Conservation (phyloP, 805 yeast genomes). For the Metschnikowia cerradonensis region DNA sequence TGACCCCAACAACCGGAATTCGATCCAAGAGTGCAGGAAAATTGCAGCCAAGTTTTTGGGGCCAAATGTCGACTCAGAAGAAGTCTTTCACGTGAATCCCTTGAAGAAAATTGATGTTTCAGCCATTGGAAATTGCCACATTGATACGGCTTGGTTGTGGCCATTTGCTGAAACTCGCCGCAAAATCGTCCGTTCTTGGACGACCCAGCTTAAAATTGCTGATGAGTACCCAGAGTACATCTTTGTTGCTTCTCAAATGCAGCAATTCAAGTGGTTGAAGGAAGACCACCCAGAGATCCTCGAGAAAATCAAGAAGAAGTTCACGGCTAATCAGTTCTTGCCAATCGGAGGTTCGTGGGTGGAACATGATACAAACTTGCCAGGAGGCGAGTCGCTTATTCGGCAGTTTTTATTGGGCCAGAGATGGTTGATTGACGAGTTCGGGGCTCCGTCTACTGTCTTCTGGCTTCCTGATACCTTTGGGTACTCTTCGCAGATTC, state of each 20-base stretch:
- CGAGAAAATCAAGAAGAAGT: constrained; percentile 58
- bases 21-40: constrained; percentile 60
- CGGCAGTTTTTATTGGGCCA: constrained; percentile 92
- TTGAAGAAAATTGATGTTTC: constrained; percentile 57
- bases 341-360: constrained; percentile 99
- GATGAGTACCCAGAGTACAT: constrained; percentile 89
- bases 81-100: constrained; percentile 41
- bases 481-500: constrained; percentile 93
- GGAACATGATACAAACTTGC: constrained; percentile 93
- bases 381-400: constrained; percentile 86
- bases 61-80: constrained; percentile 53
- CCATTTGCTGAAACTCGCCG: constrained; percentile 97
- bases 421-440: constrained; percentile 72
- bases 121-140: constrained; percentile 93
- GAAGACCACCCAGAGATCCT: constrained; percentile 83
- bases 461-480: constrained; percentile 98
- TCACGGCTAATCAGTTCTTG: constrained; percentile 68
- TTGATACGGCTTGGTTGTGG: constrained; percentile 99
- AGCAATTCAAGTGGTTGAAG: constrained; percentile 89
- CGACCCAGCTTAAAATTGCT: constrained; percentile 80
- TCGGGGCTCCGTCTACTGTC: constrained; percentile 68
- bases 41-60: constrained; percentile 68
- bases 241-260: constrained; percentile 94
- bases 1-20: constrained; percentile 60
- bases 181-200: constrained; percentile 92